These are phyloP conservation scores for Spinellus fusiger DNA, from an alignment of 192 early-diverging fungal species.

Conservation along the genomic window DNA sequence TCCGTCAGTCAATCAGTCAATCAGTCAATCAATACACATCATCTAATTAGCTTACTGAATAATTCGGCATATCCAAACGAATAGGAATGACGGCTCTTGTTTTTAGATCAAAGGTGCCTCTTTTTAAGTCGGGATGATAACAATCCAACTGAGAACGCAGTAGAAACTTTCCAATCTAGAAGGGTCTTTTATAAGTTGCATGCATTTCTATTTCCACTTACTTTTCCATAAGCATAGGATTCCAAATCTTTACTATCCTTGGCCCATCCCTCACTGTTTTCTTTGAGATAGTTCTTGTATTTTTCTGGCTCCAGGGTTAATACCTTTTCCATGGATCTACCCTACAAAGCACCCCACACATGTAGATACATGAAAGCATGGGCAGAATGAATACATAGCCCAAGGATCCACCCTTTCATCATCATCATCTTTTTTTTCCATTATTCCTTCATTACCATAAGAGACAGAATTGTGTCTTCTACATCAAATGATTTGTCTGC, in stretches of 20 bases:
- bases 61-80: slow-evolving; percentile 75
- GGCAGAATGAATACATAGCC: too few species aligned
- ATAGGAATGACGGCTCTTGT: slow-evolving; percentile 79
- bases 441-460: slow-evolving; percentile 43
- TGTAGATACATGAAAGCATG: too few species aligned
- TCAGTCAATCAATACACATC: background rate
- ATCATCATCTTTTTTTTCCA: too few species aligned
- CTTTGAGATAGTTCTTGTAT: slow-evolving; percentile 63
- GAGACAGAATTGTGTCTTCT: slow-evolving; percentile 63
- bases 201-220: too few species aligned
- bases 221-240: slow-evolving; percentile 59
- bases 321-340: slow-evolving; percentile 85
- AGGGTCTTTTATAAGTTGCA: too few species aligned
- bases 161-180: slow-evolving; percentile 61
- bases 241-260: slow-evolving; percentile 46
- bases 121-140: slow-evolving; percentile 64
- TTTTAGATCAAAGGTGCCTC: slow-evolving; percentile 87
- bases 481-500: slow-evolving; percentile 73
- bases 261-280: slow-evolving; percentile 36
- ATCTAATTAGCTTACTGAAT: slow-evolving; percentile 39
- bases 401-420: too few species aligned
- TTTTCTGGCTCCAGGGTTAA: slow-evolving; percentile 62
- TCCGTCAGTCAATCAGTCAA: background rate
- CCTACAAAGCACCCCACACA: too few species aligned
- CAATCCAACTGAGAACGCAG: slow-evolving; percentile 91